Conservation (phyloP, 805 yeast species). For the Monosporozyma unispora region DNA sequence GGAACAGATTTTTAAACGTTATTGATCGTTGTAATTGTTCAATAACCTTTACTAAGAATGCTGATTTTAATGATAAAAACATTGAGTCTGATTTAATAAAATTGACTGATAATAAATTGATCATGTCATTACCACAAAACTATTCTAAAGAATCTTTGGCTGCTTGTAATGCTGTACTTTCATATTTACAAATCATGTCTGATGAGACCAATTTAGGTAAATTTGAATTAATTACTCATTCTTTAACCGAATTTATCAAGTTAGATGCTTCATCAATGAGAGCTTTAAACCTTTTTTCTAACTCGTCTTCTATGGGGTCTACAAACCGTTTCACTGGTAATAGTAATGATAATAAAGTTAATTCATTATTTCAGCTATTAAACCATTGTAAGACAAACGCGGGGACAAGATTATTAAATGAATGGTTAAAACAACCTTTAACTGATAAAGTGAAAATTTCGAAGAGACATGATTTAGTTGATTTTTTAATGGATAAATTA, state of each 20-base stretch:
- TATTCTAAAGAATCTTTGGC: constrained; percentile 23
- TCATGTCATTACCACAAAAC: constrained; percentile 23
- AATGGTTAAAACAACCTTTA: constrained; percentile 95
- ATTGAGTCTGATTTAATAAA: constrained; percentile 72
- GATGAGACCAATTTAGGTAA: constrained; percentile 48
- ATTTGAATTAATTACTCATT: constrained; percentile 54
- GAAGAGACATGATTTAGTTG: constrained; percentile 69
- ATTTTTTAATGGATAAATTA: constrained; percentile 59
- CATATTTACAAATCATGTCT: constrained; percentile 55
- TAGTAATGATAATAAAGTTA: constrained; percentile 31
- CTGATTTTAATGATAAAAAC: constrained; percentile 48
- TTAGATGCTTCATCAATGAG: constrained; percentile 84
- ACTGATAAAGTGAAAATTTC: constrained; percentile 52
- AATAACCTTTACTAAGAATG: constrained; percentile 47
- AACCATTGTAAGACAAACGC: constrained; percentile 83
- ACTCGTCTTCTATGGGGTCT: constrained; percentile 6
- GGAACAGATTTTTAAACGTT: constrained; percentile 57
- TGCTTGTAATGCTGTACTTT: constrained; percentile 46
- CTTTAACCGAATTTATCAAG: constrained; percentile 74
- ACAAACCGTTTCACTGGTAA: constrained; percentile 4
- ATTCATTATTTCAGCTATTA: constrained; percentile 71
- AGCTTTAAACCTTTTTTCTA: constrained; percentile 79
- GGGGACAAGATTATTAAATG: constrained; percentile 81
- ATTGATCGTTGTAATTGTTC: constrained; percentile 74
- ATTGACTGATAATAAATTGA: constrained; percentile 46